Evolutionary conservation across 106 monocot genomes (phyloP), one percentile per base, ranked within the genome.

Genomic region (Posidonia australis): DNA sequence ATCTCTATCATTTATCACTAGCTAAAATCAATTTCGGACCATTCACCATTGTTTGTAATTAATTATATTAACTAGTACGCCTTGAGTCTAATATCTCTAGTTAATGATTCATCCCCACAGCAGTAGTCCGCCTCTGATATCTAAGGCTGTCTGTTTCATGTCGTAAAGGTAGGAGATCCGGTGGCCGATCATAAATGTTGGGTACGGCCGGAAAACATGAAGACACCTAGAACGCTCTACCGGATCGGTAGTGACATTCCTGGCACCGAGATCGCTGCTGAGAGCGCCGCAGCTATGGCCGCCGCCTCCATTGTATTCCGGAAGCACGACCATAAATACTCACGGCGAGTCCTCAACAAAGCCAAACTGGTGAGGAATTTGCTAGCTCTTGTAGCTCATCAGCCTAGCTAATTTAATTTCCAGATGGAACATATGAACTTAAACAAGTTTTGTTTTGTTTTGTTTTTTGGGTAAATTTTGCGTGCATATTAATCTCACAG

Each of bases 271-370:
- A 90, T 87, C 41, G 89, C 93, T 7, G 90, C 94, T 0, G 96
- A 96, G 78, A 96, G 87, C 4, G 76, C 96, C 9, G 96, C 96
- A 24, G 96, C 96, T 63, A 75, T 98, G 84, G 84, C 96, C 10
- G 90, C 96, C 6, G 68, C 96, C 55, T 87, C 90, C 10, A 79
- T 90, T 4, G 84, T 87, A n/a, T 98, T 98, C 66, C 70, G 77
- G 25, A 28, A 57, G n/a, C 41, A 13, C 0, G 84, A 98, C 25
- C 29, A 12, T 0, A n/a, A 14, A 0, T 98, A 98, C 60, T 30
- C 96, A 1, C 82, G 80, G 1, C 22, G 68, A n/a, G 84, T 98
- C 67, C 77, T 90, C 31, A 87, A 98, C 79, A 98, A 81, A 55
- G 96, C 87, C 36, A 90, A 98, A 67, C 18, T 87, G 76, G 90